These are phyloP conservation scores for Apodospora peruviana DNA, from an alignment of 495 filamentous ascomycete species.

Conservation along the genomic window DNA sequence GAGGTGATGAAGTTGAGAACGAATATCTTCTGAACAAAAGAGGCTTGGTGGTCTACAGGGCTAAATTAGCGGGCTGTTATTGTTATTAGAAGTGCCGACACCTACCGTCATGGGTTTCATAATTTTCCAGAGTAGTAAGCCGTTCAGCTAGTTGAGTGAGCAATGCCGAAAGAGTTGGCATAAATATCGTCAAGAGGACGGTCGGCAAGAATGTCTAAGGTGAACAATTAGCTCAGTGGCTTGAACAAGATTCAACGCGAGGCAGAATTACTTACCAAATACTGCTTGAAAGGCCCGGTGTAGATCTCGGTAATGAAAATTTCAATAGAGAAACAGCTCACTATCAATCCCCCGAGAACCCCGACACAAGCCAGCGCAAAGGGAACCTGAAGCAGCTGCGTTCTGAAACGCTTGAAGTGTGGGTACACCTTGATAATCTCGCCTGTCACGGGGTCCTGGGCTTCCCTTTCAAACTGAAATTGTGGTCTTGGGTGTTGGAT, in stretches of 20 bases:
- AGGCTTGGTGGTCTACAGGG: slow-evolving; percentile 56
- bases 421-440: slow-evolving; percentile 76
- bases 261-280: slow-evolving; percentile 61
- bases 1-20: slow-evolving; percentile 97
- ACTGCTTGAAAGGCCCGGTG: slow-evolving; percentile 77
- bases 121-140: slow-evolving; percentile 86
- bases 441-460: slow-evolving; percentile 76
- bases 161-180: slow-evolving; percentile 72
- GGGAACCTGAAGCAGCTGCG: slow-evolving; percentile 81
- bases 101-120: slow-evolving; percentile 68
- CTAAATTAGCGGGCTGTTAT: neutral
- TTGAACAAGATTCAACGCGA: no score
- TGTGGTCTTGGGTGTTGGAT: slow-evolving; percentile 72
- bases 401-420: slow-evolving; percentile 64
- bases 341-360: slow-evolving; percentile 74
- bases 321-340: slow-evolving; percentile 86
- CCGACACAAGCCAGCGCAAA: slow-evolving; percentile 71
- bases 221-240: no score
- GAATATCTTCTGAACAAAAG: slow-evolving; percentile 86
- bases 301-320: slow-evolving; percentile 96
- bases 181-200: slow-evolving; percentile 69
- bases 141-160: slow-evolving; percentile 71
- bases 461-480: slow-evolving; percentile 71
- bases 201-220: slow-evolving; percentile 89
- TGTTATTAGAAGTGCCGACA: neutral